A percentile compares a stretch with the other conserved stretches of the same genome.
These are phyloP conservation scores for Tetradesmus obliquus DNA, from an alignment of 139 green algal species.

Conservation along the genomic window DNA sequence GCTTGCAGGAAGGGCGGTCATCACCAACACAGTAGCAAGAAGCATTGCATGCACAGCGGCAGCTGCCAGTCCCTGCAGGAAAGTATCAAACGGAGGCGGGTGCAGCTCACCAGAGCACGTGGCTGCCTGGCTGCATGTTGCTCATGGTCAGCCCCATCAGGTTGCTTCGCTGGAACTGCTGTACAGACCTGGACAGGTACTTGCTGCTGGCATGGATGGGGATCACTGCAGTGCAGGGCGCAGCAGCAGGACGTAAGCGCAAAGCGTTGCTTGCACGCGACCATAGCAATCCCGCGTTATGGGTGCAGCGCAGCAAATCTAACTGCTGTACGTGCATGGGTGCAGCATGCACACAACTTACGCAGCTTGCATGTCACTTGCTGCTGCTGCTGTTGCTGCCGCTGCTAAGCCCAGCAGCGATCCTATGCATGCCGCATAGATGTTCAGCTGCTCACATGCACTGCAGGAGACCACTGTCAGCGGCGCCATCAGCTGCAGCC, in stretches of 20 bases:
- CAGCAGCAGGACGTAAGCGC: not conserved
- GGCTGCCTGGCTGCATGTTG: not conserved
- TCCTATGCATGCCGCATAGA: not conserved
- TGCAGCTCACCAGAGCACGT: constrained; percentile 29
- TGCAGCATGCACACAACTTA: no score
- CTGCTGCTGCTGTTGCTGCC: not conserved
- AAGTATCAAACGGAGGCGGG: no score
- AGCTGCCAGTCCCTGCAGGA: not conserved
- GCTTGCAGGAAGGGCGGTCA: no score
- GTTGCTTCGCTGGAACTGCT: constrained; percentile 12
- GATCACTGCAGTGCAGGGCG: constrained; percentile 31
- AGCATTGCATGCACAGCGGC: not conserved
- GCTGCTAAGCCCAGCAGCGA: not conserved
- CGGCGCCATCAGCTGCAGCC: constrained; percentile 41
- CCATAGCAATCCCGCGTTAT: not conserved
- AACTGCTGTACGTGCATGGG: no score
- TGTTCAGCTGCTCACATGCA: not conserved
- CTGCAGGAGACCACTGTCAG: not conserved
- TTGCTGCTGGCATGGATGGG: constrained; percentile 25
- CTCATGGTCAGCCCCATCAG: constrained; percentile 46
- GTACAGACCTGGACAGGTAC: not conserved
- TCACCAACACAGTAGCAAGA: no score
- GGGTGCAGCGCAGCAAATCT: no score
- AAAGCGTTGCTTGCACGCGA: not conserved
- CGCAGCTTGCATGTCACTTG: not conserved